phyloP scores from a whole-genome alignment of 192 early-diverging fungal genomes.

The Podila epigama region DNA sequence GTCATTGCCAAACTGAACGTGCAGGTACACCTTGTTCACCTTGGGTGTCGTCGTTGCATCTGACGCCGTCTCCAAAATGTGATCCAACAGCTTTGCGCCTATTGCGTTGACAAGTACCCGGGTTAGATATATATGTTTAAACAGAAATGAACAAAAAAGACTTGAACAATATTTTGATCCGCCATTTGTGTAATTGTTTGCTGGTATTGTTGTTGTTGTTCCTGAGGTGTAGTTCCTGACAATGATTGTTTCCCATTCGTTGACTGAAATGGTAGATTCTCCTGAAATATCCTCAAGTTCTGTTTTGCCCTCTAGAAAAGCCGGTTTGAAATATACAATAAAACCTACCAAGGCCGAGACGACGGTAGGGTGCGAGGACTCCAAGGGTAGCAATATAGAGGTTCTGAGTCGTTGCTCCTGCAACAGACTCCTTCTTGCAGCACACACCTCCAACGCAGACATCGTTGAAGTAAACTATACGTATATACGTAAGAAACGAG shows the following conservation, averaged over 20 bases:
- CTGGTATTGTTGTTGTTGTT: no score
- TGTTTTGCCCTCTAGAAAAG: neutral
- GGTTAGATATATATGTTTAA: no score
- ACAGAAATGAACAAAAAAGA: no score
- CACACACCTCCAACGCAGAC: slow-evolving; percentile 84
- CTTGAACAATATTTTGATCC: no score
- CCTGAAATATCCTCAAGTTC: neutral
- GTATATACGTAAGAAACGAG: neutral
- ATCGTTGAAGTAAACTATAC: slow-evolving; percentile 74
- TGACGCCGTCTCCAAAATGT: slow-evolving; percentile 62
- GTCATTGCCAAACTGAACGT: slow-evolving; percentile 86
- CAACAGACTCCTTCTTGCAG: slow-evolving; percentile 74
- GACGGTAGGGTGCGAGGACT: slow-evolving; percentile 83
- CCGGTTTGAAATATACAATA: neutral
- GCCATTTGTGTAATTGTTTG: no score
- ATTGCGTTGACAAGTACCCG: no score
- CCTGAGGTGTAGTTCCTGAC: no score
- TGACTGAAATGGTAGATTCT: no score
- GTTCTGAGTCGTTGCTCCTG: slow-evolving; percentile 43
- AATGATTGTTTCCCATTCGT: no score
- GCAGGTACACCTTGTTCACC: slow-evolving; percentile 72
- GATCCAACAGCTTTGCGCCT: slow-evolving; percentile 66
- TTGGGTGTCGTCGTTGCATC: slow-evolving; percentile 44
- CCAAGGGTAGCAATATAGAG: slow-evolving; percentile 91
- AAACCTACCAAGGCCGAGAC: slow-evolving; percentile 76